phyloP scores from a whole-genome alignment of 2,329 filamentous ascomycete genomes.

The Neopestalotiopsis sp. region DNA sequence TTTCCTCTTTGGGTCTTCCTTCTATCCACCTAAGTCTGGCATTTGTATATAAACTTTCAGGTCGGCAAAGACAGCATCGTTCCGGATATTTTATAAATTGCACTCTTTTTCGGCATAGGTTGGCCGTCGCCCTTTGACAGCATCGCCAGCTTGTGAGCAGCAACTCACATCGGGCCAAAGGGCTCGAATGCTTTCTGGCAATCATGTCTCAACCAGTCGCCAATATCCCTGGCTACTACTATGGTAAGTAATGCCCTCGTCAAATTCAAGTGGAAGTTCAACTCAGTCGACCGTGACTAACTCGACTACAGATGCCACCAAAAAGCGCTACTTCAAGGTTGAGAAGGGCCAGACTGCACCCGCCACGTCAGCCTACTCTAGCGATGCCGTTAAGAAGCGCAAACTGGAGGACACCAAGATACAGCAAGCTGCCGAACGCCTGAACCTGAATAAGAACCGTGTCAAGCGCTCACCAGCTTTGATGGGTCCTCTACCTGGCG shows the following conservation, averaged over 20 bases:
- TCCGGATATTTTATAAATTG: too few species aligned
- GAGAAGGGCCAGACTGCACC: conserved; percentile 62
- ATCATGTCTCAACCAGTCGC: conserved; percentile 18
- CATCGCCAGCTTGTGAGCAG: too few species aligned
- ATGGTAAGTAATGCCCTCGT: conserved; percentile 41
- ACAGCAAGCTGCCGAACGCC: conserved; percentile 31
- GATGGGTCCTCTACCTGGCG: conserved; percentile 36
- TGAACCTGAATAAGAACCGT: conserved; percentile 39
- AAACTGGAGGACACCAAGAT: conserved; percentile 48
- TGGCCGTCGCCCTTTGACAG: too few species aligned
- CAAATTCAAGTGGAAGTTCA: not conserved
- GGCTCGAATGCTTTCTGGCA: not conserved
- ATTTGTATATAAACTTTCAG: too few species aligned
- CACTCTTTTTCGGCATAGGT: too few species aligned
- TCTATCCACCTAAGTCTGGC: too few species aligned
- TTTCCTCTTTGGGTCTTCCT: too few species aligned
- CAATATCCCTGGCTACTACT: conserved; percentile 60
- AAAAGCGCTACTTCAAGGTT: conserved; percentile 72
- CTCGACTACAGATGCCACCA: conserved; percentile 51
- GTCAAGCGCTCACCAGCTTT: conserved; percentile 42
- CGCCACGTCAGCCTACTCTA: conserved; percentile 56
- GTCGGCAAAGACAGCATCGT: too few species aligned
- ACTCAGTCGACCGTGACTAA: not conserved
- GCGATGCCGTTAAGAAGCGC: conserved; percentile 62
- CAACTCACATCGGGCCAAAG: too few species aligned